Base-by-base conservation (phyloP, 176 grass and related monocot genomes). In the Avena eriantha region DNA sequence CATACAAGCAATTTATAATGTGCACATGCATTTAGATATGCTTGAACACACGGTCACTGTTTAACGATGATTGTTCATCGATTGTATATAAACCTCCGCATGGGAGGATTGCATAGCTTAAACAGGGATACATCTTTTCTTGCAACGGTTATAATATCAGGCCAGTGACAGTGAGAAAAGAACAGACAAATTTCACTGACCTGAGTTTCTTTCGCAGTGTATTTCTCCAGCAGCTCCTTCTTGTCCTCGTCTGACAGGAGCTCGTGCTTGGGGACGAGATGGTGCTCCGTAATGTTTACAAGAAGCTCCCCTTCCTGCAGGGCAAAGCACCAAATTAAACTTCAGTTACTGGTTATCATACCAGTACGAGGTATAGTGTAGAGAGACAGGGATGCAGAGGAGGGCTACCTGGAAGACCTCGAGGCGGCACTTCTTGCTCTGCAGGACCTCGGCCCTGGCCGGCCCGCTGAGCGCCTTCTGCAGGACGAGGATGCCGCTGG, bases 181-280 rank as follows among this genome's bases (percentile, higher is more conserved):
- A 72, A 82, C 12, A 85, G 6, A 45, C 9, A 66, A 83, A 56
- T 29, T 83, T n/a, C 76, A 23, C 74, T 15, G 34, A 99, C 94
- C 94, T 99, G 59, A 78, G 92, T 96, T 94, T 96, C 94, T 71
- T 96, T 96, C 11, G 94, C 86, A 1, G 89, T 96, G 76, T 99
- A 96, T 23, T 89, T 89, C 36, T 92, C 89, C 18, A 99, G 80
- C 47, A 99, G 64, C 7, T 78, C 70, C 82, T 89, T 94, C 90
- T 99, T 99, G 18, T 99, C 80, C 14, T 90, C 77, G 0, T 68
- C 31, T 4, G 80, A 87, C 49, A 99, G 75, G 50, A 96, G 39
- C 82, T 87, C 87, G 48, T 99, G 97, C 19, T 96, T 83, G 26
- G 94, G 94, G 18, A 99, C 90, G 26, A 99, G 89, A 12, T 73